These are phyloP conservation scores for Filosporella fistucella DNA, from an alignment of 495 filamentous ascomycete genomes.

Conservation along the genomic window DNA sequence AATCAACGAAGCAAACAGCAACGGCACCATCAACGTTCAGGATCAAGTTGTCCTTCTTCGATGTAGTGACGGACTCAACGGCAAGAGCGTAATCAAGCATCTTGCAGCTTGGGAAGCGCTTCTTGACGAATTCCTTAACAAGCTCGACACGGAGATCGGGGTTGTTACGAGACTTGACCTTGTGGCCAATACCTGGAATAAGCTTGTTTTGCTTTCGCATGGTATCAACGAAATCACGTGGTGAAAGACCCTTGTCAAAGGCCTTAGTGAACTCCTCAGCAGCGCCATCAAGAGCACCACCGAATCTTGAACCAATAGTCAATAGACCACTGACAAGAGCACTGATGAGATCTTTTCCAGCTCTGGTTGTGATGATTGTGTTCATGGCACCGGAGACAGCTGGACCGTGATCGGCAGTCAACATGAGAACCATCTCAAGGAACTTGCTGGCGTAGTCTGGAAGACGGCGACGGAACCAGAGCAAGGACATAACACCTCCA, in stretches of 20 bases:
- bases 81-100: conserved; percentile 97
- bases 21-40: conserved; percentile 98
- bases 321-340: conserved; percentile 93
- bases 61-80: conserved; percentile 95
- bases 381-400: conserved; percentile 99
- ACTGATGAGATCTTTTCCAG: conserved; percentile 96
- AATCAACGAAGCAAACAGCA: conserved; percentile 97
- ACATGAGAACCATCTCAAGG: conserved; percentile 99
- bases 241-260: conserved; percentile 95
- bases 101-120: conserved; percentile 95
- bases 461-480: conserved; percentile 99
- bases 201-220: conserved; percentile 99
- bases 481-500: conserved; percentile 97
- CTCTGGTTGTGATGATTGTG: conserved; percentile 99
- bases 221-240: conserved; percentile 96
- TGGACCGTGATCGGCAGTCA: conserved; percentile 97
- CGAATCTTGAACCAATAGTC: conserved; percentile 97
- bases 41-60: conserved; percentile 99
- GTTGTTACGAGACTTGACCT: conserved; percentile 99
- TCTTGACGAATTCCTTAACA: conserved; percentile 96
- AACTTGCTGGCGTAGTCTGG: conserved; percentile 96
- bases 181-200: conserved; percentile 97
- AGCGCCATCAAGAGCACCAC: conserved; percentile 95
- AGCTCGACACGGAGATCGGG: conserved; percentile 98
- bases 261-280: conserved; percentile 98